Conservation (phyloP, 2,329 filamentous ascomycete genomes). For the Aspergillus tanneri region DNA sequence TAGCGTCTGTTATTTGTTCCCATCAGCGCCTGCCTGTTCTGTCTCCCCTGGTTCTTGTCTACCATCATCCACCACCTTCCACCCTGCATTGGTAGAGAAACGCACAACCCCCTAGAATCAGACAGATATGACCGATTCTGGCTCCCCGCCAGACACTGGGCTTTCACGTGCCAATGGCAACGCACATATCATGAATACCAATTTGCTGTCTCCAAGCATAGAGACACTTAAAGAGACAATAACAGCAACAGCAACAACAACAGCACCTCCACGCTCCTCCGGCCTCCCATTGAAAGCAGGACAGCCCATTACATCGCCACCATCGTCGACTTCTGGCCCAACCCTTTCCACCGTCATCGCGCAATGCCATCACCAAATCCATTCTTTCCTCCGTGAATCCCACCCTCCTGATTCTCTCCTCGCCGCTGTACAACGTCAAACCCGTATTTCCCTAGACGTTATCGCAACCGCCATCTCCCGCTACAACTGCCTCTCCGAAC, state of each 20-base stretch:
- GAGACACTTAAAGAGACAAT: not conserved
- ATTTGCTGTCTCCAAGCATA: not conserved
- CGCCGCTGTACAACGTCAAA: conserved; percentile 69
- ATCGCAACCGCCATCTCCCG: conserved; percentile 71
- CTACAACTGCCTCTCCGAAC: conserved; percentile 69
- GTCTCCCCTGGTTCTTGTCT: not conserved
- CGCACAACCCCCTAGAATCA: not conserved
- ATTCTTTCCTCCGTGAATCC: conserved; percentile 63
- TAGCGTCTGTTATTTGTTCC: not conserved
- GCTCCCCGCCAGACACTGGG: not conserved
- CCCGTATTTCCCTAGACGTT: conserved; percentile 68
- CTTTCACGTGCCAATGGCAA: conserved; percentile 8
- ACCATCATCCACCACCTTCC: not conserved
- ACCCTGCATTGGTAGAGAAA: not conserved
- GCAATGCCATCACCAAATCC: conserved; percentile 60
- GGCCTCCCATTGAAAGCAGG: not conserved
- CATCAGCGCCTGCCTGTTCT: not conserved
- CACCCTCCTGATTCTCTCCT: conserved; percentile 57
- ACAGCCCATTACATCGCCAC: not conserved
- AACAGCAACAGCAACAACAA: not conserved
- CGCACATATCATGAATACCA: conserved; percentile 1
- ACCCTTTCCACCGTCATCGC: conserved; percentile 62
- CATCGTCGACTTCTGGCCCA: conserved; percentile 1
- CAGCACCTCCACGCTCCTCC: not conserved
- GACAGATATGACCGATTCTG: conserved; percentile 8